A percentile compares a stretch with the other conserved stretches of the same genome.
Conservation (phyloP, 495 filamentous ascomycete species). For the Podospora australis region DNA sequence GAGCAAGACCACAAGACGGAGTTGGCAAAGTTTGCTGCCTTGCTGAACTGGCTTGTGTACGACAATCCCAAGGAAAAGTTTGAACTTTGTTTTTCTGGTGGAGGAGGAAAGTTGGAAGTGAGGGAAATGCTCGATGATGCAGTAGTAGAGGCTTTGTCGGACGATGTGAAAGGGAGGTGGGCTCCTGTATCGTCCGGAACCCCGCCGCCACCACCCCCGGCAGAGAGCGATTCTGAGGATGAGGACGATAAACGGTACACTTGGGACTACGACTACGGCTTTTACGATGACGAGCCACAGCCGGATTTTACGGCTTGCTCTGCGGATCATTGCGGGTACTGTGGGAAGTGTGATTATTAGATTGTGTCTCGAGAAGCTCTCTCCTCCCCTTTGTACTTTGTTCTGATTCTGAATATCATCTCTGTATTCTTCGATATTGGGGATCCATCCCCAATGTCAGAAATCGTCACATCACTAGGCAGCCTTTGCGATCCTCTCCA, state of each 20-base stretch:
- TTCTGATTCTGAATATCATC: too few species aligned
- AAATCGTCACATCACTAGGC: too few species aligned
- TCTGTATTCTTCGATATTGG: too few species aligned
- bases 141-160: conserved; percentile 9
- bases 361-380: conserved; percentile 9
- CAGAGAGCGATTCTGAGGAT: neutral
- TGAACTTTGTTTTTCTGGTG: conserved; percentile 8
- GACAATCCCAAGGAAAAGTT: neutral
- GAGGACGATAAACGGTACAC: neutral
- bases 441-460: too few species aligned
- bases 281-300: neutral
- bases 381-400: too few species aligned
- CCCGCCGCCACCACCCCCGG: neutral
- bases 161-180: conserved; percentile 4
- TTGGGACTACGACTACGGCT: neutral
- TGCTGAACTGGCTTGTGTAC: conserved; percentile 39
- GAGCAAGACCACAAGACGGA: conserved; percentile 37
- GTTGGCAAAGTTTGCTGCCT: conserved; percentile 31
- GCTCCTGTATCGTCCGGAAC: neutral
- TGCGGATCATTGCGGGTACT: conserved; percentile 8
- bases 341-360: conserved; percentile 8
- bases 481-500: conserved; percentile 37
- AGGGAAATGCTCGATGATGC: conserved; percentile 4
- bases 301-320: conserved; percentile 10
- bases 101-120: conserved; percentile 10